Conservation (phyloP, 805 yeast species). For the Kurtzmaniella fragi region DNA sequence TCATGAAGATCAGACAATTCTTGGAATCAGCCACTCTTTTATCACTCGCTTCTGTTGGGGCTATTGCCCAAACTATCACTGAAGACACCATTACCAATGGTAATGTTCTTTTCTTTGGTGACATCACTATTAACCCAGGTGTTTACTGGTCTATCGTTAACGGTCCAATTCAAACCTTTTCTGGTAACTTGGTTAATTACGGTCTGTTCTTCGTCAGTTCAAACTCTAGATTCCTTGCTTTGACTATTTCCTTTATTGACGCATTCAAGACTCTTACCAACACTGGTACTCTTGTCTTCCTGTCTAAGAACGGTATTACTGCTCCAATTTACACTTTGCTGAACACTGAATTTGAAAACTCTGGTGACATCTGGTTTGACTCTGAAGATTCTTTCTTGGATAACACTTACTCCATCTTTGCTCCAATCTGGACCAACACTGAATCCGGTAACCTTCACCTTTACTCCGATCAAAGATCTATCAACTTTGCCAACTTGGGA, state of each 20-base stretch:
- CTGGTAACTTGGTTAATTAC: slow-evolving; percentile 16
- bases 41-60: too few species aligned
- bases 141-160: slow-evolving; percentile 23
- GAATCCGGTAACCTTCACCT: slow-evolving; percentile 12
- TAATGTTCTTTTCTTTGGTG: slow-evolving; percentile 1
- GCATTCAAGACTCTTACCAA: slow-evolving; percentile 7
- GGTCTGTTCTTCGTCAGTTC: slow-evolving; percentile 21
- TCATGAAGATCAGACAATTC: too few species aligned
- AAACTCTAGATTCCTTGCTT: slow-evolving; percentile 10
- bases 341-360: slow-evolving; percentile 11
- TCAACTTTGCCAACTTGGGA: slow-evolving; percentile 7
- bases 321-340: slow-evolving; percentile 15
- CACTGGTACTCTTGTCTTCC: slow-evolving; percentile 19
- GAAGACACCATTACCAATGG: not conserved
- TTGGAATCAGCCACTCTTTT: too few species aligned
- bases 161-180: slow-evolving; percentile 13
- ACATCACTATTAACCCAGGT: slow-evolving; percentile 11
- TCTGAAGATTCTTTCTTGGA: slow-evolving; percentile 7
- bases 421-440: slow-evolving; percentile 8
- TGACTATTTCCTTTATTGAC: slow-evolving; percentile 12
- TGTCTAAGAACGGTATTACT: slow-evolving; percentile 12
- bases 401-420: slow-evolving; percentile 3
- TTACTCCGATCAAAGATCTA: slow-evolving; percentile 5
- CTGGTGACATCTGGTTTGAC: slow-evolving; percentile 12
- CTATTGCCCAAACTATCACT: slow-evolving; percentile 1